These are phyloP conservation scores for Aspergillus fijiensis DNA, from an alignment of 2,329 filamentous ascomycete species.

Conservation along the genomic window DNA sequence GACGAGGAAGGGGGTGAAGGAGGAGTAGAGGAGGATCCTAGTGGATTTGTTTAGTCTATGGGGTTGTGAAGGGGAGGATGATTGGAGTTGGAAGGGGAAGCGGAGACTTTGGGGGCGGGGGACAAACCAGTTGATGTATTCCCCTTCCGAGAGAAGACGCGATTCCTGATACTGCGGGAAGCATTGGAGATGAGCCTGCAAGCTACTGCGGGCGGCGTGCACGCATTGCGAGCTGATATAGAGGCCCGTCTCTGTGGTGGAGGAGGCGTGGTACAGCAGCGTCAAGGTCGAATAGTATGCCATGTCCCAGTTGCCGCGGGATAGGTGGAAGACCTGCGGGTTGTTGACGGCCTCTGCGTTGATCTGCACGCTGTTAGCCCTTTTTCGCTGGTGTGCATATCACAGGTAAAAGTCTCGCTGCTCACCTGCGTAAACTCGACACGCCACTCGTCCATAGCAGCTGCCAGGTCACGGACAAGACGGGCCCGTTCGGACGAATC, in stretches of 20 bases:
- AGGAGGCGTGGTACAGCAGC: conserved; percentile 1
- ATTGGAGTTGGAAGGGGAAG: no score
- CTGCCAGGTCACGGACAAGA: neutral
- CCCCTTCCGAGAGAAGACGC: conserved; percentile 4
- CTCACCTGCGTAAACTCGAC: neutral
- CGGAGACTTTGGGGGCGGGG: no score
- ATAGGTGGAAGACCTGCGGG: neutral
- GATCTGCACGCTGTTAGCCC: neutral
- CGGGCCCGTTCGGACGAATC: neutral
- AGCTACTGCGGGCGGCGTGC: neutral
- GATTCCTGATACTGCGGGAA: conserved; percentile 5
- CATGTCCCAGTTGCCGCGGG: conserved; percentile 8
- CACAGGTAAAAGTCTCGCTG: no score
- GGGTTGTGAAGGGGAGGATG: no score
- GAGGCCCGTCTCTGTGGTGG: neutral
- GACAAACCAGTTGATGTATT: conserved; percentile 9
- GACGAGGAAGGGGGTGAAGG: conserved; percentile 20
- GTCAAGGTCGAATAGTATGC: conserved; percentile 5
- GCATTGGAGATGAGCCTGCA: conserved; percentile 2
- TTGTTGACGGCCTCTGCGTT: neutral
- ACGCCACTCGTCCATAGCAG: neutral
- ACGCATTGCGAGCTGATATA: neutral
- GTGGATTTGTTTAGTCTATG: neutral
- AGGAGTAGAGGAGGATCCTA: conserved; percentile 7
- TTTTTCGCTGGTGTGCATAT: neutral